Evolutionary conservation across 1,284 basidiomycete species (phyloP).

Genomic region (Cystobasidium sp.): DNA sequence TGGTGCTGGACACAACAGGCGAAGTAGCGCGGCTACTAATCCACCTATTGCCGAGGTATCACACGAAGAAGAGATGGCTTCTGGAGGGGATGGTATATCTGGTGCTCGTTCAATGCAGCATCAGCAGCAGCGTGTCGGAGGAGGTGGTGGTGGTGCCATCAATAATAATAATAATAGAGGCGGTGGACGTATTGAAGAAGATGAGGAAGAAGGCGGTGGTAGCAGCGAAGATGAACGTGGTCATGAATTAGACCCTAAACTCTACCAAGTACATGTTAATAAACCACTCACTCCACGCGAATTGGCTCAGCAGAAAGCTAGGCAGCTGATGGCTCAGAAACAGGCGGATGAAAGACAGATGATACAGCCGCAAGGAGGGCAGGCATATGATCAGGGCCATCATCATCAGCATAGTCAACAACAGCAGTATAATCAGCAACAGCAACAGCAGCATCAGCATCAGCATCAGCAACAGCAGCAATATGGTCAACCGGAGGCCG

Average conservation of each 20-base stretch:
- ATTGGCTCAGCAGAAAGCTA: constrained; percentile 39
- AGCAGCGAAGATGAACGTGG: constrained; percentile 39
- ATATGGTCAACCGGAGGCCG: neutral
- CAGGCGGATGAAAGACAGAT: constrained; percentile 24
- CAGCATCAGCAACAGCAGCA: constrained; percentile 20
- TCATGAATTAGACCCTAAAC: constrained; percentile 19
- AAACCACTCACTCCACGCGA: constrained; percentile 35
- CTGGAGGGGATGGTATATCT: neutral
- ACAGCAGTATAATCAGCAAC: neutral
- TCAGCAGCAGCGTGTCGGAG: constrained; percentile 3
- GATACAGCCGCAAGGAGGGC: neutral
- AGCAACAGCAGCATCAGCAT: neutral
- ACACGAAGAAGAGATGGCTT: constrained; percentile 29
- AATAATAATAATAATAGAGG: neutral
- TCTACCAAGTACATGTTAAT: constrained; percentile 40
- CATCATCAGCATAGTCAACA: neutral
- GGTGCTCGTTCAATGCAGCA: neutral
- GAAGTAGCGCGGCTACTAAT: neutral
- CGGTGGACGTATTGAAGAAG: constrained; percentile 13
- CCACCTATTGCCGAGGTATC: constrained; percentile 28
- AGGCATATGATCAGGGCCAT: neutral
- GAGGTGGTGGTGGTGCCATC: neutral
- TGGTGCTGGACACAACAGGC: neutral
- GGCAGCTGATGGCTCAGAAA: constrained; percentile 35
- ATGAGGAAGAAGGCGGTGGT: constrained; percentile 38